Conservation (phyloP, 2,329 filamentous ascomycete genomes). For the Hymenoscyphus scutula region DNA sequence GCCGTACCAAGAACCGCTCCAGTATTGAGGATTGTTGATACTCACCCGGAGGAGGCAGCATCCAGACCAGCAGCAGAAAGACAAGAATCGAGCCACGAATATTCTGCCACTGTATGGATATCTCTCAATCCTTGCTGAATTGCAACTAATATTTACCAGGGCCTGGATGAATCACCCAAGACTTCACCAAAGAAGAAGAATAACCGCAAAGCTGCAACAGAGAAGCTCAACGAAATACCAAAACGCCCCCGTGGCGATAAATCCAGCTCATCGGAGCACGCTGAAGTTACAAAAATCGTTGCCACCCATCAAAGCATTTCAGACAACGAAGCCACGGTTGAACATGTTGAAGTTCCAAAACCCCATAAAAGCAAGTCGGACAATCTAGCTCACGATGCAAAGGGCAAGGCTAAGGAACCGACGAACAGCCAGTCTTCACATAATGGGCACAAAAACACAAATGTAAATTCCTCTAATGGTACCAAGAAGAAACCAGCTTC, state of each 20-base stretch:
- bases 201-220: conserved; percentile 27
- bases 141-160: conserved; percentile 24
- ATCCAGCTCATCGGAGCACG: neutral
- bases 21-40: conserved; percentile 30
- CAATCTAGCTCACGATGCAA: neutral
- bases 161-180: conserved; percentile 32
- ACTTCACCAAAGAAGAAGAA: conserved; percentile 28
- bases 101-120: conserved; percentile 29
- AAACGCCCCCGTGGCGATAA: neutral
- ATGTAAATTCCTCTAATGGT: neutral
- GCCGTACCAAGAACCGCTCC: conserved; percentile 22
- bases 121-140: neutral
- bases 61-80: conserved; percentile 24
- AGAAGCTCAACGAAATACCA: conserved; percentile 24
- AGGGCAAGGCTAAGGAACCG: neutral
- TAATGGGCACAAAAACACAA: conserved; percentile 5
- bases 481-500: neutral
- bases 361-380: neutral
- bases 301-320: neutral
- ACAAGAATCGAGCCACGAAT: conserved; percentile 31
- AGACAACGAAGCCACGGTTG: neutral
- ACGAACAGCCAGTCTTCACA: neutral
- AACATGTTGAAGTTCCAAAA: neutral
- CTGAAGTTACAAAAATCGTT: neutral
- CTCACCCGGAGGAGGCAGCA: conserved; percentile 16